Conservation (phyloP, 805 yeast genomes). For the Metschnikowia peoriensis region DNA sequence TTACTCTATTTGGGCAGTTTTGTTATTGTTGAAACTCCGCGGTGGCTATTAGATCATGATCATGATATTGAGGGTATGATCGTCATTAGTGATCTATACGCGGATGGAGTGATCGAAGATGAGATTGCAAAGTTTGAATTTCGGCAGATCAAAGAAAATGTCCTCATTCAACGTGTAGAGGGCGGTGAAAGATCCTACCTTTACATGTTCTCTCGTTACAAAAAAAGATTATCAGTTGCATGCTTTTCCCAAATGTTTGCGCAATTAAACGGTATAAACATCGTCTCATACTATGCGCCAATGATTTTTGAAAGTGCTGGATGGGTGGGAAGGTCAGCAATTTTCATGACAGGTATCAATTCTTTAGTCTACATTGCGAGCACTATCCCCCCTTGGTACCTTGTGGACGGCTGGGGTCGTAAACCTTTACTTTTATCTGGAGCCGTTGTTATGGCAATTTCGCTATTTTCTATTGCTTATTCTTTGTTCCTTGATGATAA, state of each 20-base stretch:
- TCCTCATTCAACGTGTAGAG: conserved; percentile 71
- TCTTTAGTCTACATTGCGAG: conserved; percentile 42
- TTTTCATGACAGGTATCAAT: conserved; percentile 83
- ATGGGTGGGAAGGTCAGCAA: conserved; percentile 85
- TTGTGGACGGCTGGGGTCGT: conserved; percentile 90
- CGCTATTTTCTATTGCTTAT: conserved; percentile 64
- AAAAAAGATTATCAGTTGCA: conserved; percentile 77
- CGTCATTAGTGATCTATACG: conserved; percentile 79
- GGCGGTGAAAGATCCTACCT: conserved; percentile 71
- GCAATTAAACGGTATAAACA: conserved; percentile 90
- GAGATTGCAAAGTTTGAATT: conserved; percentile 70
- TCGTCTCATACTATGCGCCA: conserved; percentile 90
- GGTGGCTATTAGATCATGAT: conserved; percentile 42
- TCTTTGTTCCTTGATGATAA: conserved; percentile 36
- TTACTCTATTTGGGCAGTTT: conserved; percentile 38
- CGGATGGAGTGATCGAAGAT: conserved; percentile 72
- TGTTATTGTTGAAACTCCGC: conserved; percentile 46
- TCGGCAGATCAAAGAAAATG: conserved; percentile 77
- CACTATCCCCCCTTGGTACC: conserved; percentile 87
- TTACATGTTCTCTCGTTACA: conserved; percentile 75
- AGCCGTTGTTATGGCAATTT: conserved; percentile 72
- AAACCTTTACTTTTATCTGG: conserved; percentile 81
- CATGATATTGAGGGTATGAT: conserved; percentile 77
- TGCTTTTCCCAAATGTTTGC: conserved; percentile 92
- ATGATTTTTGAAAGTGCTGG: conserved; percentile 94